Evolutionary conservation across 1,139 yeast genomes (phyloP).

Genomic region (Lodderomyces theae): DNA sequence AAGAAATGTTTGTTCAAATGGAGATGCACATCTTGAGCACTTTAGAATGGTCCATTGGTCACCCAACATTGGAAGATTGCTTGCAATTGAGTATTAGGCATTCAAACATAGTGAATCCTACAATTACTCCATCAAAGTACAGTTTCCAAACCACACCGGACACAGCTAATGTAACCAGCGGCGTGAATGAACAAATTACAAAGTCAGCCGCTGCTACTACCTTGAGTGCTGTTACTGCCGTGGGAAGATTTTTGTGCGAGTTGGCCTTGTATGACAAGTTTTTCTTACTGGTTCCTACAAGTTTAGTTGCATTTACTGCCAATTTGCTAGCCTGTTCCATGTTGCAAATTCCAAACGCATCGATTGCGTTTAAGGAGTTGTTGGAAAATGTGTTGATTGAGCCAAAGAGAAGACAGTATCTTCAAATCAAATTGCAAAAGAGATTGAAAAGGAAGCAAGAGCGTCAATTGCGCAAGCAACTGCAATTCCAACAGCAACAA

Average conservation of each 20-base stretch:
- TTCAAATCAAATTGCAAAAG: background rate
- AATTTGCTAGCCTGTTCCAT: conserved; percentile 72
- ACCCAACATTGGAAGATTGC: conserved; percentile 61
- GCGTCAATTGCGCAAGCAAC: conserved; percentile 2
- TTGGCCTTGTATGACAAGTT: conserved; percentile 69
- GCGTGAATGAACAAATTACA: background rate
- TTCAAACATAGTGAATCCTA: conserved; percentile 20
- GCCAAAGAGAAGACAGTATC: conserved; percentile 6
- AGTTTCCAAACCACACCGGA: conserved; percentile 18
- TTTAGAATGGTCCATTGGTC: conserved; percentile 75
- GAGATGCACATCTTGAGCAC: conserved; percentile 86
- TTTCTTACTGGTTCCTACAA: conserved; percentile 60
- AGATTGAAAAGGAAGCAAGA: conserved; percentile 1
- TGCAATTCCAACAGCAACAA: conserved; percentile 3
- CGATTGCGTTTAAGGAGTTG: conserved; percentile 27
- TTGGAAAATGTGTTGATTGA: conserved; percentile 15
- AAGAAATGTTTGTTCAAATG: conserved; percentile 92
- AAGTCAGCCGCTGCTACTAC: conserved; percentile 17
- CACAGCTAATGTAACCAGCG: background rate
- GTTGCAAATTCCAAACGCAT: conserved; percentile 43
- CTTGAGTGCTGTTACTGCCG: conserved; percentile 51
- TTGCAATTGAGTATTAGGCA: conserved; percentile 39
- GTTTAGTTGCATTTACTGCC: conserved; percentile 66
- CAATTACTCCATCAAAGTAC: conserved; percentile 34
- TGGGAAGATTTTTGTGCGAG: conserved; percentile 71